Evolutionary conservation across 306 rosid species (phyloP).

Genomic region (Benincasa hispida): DNA sequence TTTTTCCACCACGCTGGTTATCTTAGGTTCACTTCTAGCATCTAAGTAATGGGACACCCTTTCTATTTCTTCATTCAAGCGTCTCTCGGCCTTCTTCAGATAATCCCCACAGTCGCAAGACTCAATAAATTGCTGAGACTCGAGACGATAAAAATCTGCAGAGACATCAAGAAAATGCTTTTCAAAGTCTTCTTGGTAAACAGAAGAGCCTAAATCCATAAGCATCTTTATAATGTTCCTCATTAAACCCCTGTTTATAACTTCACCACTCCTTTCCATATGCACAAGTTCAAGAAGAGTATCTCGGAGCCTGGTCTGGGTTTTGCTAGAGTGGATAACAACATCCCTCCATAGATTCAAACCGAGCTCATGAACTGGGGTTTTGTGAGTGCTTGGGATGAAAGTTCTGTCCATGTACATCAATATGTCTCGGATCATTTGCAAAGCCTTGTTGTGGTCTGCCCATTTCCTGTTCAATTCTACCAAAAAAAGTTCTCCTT

Average conservation of each 20-base stretch:
- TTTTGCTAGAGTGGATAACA: conserved; percentile 47
- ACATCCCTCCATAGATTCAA: conserved; percentile 75
- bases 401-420: conserved; percentile 98
- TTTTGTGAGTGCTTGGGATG: conserved; percentile 40
- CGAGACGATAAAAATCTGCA: conserved; percentile 55
- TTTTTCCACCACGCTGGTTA: conserved; percentile 58
- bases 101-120: conserved; percentile 72
- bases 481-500: conserved; percentile 63
- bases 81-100: conserved; percentile 63
- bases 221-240: conserved; percentile 62
- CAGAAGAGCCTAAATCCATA: conserved; percentile 63
- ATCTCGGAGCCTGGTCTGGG: conserved; percentile 42
- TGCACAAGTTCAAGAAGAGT: conserved; percentile 56
- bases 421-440: conserved; percentile 68
- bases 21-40: conserved; percentile 49
- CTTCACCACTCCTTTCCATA: conserved; percentile 58
- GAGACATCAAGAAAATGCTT: conserved; percentile 55
- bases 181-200: conserved; percentile 67
- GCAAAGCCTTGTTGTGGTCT: conserved; percentile 63
- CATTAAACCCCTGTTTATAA: conserved; percentile 62
- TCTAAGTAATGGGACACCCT: conserved; percentile 88
- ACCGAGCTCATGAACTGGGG: conserved; percentile 74
- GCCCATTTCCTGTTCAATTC: conserved; percentile 78
- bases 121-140: conserved; percentile 67
- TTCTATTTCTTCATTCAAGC: conserved; percentile 75